Evolutionary conservation across 192 early-diverging fungal genomes (phyloP), one percentile per base, ranked within the genome.

Genomic region (Coemansia sp.): DNA sequence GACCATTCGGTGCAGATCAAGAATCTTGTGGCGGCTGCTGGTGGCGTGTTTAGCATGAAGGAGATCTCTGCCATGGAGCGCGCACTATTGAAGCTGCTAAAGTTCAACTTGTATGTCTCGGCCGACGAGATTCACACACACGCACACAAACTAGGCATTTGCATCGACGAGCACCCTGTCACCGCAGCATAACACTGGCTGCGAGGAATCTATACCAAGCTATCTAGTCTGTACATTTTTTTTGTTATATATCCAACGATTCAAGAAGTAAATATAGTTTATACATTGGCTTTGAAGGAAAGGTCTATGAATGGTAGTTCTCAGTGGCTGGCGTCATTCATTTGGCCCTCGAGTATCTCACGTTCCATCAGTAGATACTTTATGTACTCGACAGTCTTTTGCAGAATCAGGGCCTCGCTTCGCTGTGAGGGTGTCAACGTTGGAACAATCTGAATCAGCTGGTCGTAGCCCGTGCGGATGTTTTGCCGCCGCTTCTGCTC

Each of bases 401-500:
- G 92, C 62, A 95, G 77, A 65, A 97, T 95, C 44, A 93, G 79
- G 4, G 91, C 94, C 72, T 95, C 93, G 68, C 89, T 91, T 47
- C 91, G 86, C 78, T 95, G 94, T 37, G 89, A 90, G 32, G 90
- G 88, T 49, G 88, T 92, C 55, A 96, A 77, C 6, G 88, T 88
- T 43, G 95, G 94, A 35, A 96, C 93, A 66, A 94, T 89, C 64
- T 92, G 91, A 39, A 93, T 90, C 59, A 98, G 88, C 67, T 92
- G 89, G 74, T 96, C 93, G 76, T 96, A 96, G 10, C 96, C 96
- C 21, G 88, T 70, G 14, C 93, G 87, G 74, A 98, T 98, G 68
- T 96, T 95, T 62, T 94, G 91, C 43, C 96, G 85, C 59, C 96
- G 89, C 70, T 94, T 93, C 76, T 98, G 94, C 75, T 98, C 96